Evolutionary conservation across 148 eudicot genomes (phyloP).

Genomic region (Persicaria tinctoria): DNA sequence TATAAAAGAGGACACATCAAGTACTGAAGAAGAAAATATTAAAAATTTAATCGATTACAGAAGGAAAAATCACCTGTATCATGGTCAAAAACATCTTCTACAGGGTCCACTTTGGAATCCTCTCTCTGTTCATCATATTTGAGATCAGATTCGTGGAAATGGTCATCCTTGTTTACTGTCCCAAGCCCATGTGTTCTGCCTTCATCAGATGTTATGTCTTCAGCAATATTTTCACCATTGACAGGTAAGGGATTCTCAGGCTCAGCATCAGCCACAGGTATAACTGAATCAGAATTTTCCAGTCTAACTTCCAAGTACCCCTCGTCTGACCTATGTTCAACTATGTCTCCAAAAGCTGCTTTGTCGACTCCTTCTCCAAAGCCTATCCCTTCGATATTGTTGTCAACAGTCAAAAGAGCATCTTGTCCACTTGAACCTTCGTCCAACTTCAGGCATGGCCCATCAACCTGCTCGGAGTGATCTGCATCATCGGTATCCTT

Average conservation of each 20-base stretch:
- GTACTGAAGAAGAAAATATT: background rate
- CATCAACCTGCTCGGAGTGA: slow-evolving; percentile 20
- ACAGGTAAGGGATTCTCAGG: slow-evolving; percentile 17
- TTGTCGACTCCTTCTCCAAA: slow-evolving; percentile 19
- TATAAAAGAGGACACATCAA: background rate
- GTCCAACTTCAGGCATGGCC: slow-evolving; percentile 20
- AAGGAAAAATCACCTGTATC: slow-evolving; percentile 69
- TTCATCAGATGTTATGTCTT: slow-evolving; percentile 17
- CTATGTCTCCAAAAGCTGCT: slow-evolving; percentile 11
- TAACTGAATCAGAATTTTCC: slow-evolving; percentile 28
- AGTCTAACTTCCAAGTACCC: slow-evolving; percentile 16
- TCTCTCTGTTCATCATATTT: slow-evolving; percentile 32
- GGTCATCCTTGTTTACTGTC: slow-evolving; percentile 23
- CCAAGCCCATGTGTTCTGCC: slow-evolving; percentile 18
- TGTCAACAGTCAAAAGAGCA: slow-evolving; percentile 23
- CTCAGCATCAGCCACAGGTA: slow-evolving; percentile 13
- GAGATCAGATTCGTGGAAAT: slow-evolving; percentile 22
- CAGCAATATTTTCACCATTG: slow-evolving; percentile 16
- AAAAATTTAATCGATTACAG: background rate
- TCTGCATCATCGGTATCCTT: slow-evolving; percentile 19
- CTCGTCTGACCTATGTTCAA: slow-evolving; percentile 17
- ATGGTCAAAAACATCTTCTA: slow-evolving; percentile 33
- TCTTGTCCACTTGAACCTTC: slow-evolving; percentile 24
- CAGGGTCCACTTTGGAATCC: slow-evolving; percentile 31
- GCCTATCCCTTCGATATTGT: slow-evolving; percentile 14